Evolutionary conservation across 169 alveolate genomes (phyloP).

Genomic region (Plasmodium sp.): DNA sequence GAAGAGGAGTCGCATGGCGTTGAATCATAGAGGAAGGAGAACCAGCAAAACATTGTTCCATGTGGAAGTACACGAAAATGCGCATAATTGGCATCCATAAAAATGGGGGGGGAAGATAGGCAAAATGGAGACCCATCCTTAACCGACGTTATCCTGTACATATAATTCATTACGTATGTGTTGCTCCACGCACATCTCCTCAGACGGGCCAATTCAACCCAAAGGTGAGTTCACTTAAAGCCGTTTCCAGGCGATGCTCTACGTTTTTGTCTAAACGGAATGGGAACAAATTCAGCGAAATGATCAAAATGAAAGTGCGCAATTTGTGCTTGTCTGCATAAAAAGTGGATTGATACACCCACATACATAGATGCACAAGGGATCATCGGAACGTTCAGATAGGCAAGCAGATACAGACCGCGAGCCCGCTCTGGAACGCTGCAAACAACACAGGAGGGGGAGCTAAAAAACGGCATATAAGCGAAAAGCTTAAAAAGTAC

Average conservation of each 20-base stretch:
- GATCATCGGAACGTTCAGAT: neutral
- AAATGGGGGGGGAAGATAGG: neutral
- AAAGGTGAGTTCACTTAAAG: neutral
- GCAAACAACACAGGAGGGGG: neutral
- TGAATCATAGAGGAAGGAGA: neutral
- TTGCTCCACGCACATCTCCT: neutral
- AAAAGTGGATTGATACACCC: neutral
- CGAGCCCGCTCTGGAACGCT: neutral
- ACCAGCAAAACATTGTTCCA: neutral
- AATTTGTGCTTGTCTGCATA: neutral
- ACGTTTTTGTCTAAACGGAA: neutral
- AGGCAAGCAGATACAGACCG: neutral
- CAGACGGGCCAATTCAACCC: neutral
- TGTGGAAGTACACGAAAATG: neutral
- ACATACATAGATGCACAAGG: neutral
- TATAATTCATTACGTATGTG: neutral
- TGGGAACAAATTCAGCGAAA: neutral
- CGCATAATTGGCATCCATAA: neutral
- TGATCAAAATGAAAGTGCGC: neutral
- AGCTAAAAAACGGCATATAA: neutral
- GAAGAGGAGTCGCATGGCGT: neutral
- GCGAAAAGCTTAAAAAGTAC: neutral
- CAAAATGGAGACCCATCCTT: neutral
- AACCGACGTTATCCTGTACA: neutral
- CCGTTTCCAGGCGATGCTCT: neutral